Evolutionary conservation across 1,284 basidiomycete genomes (phyloP).

Genomic region (Exsudoporus floridanus): DNA sequence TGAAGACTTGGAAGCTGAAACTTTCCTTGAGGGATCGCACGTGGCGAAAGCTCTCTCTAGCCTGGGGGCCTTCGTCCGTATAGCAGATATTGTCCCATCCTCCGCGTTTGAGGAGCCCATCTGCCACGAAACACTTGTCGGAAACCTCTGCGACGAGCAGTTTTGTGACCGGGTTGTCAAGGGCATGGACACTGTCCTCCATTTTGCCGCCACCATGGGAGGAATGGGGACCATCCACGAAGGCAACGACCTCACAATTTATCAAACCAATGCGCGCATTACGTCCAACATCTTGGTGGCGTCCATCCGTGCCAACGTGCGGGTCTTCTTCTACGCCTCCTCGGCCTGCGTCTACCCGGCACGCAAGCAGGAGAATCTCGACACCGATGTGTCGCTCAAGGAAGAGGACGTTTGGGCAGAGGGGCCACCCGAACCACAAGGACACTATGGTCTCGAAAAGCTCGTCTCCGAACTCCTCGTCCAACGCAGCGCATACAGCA

Average conservation of each 20-base stretch:
- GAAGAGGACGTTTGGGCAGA: conserved; percentile 46
- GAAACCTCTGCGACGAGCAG: conserved; percentile 46
- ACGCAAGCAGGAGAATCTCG: conserved; percentile 37
- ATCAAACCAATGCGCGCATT: conserved; percentile 50
- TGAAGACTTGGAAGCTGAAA: neutral
- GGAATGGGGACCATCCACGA: conserved; percentile 61
- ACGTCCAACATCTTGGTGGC: conserved; percentile 47
- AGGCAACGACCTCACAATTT: conserved; percentile 50
- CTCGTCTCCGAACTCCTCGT: conserved; percentile 51
- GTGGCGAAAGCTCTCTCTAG: conserved; percentile 42
- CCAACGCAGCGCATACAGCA: conserved; percentile 29
- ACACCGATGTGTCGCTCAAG: conserved; percentile 42
- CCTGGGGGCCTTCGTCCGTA: conserved; percentile 39
- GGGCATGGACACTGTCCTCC: conserved; percentile 46
- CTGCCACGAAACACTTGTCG: conserved; percentile 41
- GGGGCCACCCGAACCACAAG: conserved; percentile 46
- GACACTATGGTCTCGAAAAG: conserved; percentile 61
- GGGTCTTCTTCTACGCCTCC: conserved; percentile 53
- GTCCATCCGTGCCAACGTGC: conserved; percentile 39
- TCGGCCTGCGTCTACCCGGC: conserved; percentile 60
- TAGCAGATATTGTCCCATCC: conserved; percentile 42
- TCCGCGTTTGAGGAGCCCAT: conserved; percentile 31
- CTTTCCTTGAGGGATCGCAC: conserved; percentile 47
- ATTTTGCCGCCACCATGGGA: conserved; percentile 61
- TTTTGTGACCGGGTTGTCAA: conserved; percentile 41